Evolutionary conservation across 805 yeast genomes (phyloP).

Genomic region (Yamadazyma phyllophila): DNA sequence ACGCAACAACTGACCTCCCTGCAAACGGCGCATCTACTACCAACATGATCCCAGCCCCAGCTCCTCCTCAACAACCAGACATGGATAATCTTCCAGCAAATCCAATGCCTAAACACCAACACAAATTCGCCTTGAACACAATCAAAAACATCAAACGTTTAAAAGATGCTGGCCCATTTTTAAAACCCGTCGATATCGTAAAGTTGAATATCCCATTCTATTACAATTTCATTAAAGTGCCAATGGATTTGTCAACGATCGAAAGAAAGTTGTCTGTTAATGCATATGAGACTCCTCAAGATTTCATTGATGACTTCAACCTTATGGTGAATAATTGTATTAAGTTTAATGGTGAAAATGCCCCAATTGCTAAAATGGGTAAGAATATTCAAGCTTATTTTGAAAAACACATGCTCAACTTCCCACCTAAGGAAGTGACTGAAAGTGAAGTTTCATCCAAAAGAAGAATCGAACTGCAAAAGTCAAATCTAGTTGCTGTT

Average conservation of each 20-base stretch:
- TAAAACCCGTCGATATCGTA: slow-evolving; percentile 85
- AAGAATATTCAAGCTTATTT: slow-evolving; percentile 86
- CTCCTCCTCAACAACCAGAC: slow-evolving; percentile 72
- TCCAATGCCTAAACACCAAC: slow-evolving; percentile 82
- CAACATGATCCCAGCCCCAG: slow-evolving; percentile 59
- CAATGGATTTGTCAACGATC: slow-evolving; percentile 92
- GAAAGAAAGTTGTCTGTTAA: slow-evolving; percentile 71
- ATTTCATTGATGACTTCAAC: slow-evolving; percentile 74
- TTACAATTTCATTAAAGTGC: slow-evolving; percentile 75
- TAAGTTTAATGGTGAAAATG: slow-evolving; percentile 78
- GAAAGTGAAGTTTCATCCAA: slow-evolving; percentile 15
- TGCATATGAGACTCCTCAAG: slow-evolving; percentile 70
- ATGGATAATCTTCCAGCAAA: slow-evolving; percentile 61
- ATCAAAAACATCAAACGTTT: slow-evolving; percentile 84
- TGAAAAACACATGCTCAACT: slow-evolving; percentile 86
- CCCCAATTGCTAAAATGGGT: slow-evolving; percentile 89
- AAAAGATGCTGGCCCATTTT: slow-evolving; percentile 89
- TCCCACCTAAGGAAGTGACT: slow-evolving; percentile 58
- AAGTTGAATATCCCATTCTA: slow-evolving; percentile 89
- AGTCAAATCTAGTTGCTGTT: background rate
- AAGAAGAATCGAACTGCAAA: slow-evolving; percentile 16
- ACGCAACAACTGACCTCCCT: background rate
- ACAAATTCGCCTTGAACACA: slow-evolving; percentile 71
- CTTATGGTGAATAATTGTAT: slow-evolving; percentile 81
- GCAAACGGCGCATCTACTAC: slow-evolving; percentile 12